Evolutionary conservation across 352 stramenopile genomes (phyloP), one percentile per base, ranked within the genome.

Genomic region (Globisporangium iwayamae): DNA sequence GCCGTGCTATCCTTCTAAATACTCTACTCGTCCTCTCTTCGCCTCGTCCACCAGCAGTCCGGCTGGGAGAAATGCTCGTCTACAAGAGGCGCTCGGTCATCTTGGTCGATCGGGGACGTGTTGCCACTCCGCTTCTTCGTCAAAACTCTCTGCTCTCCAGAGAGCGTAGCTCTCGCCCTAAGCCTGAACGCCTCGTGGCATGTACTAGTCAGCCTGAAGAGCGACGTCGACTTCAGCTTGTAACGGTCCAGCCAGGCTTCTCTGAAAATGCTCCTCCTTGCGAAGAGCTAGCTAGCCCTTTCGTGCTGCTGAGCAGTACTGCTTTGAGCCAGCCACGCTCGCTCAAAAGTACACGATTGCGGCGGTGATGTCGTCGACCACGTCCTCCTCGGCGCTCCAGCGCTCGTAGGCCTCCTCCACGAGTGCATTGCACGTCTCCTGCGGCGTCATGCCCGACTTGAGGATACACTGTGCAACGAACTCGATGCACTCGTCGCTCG

Each of bases 301-400:
- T 4, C 4, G 38, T 45, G 38, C 8, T 45, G 11, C 38, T 45
- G 16, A 5, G 38, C 0, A 18, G 10, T 45, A 18, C 38, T 45
- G 38, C 10, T 45, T 16, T 14, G 38, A 39, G 10, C 38, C 9
- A 18, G 11, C 4, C 38, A 14, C 10, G 10, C 11, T 8, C 9
- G 22, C 14, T 85, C 72, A 90, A 61, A 92, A 89, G 67, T 74
- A 91, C 51, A 89, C 77, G 36, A 92, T 60, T 11, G 74, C 63
- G 48, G 73, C 81, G 13, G 84, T 94, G 65, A 92, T 93, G 69
- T 95, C 86, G 59, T 95, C 86, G 6, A 95, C 74, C 30, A 93
- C 81, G 58, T 92, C 79, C 63, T 95, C 84, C 59, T 95, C 85
- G 16, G 71, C 75, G 45, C 87, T 86, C 86, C 86, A 95, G 54